Evolutionary conservation across 108 stramenopile genomes (phyloP).

Genomic region (Mayamaea pseudoterrestris): DNA sequence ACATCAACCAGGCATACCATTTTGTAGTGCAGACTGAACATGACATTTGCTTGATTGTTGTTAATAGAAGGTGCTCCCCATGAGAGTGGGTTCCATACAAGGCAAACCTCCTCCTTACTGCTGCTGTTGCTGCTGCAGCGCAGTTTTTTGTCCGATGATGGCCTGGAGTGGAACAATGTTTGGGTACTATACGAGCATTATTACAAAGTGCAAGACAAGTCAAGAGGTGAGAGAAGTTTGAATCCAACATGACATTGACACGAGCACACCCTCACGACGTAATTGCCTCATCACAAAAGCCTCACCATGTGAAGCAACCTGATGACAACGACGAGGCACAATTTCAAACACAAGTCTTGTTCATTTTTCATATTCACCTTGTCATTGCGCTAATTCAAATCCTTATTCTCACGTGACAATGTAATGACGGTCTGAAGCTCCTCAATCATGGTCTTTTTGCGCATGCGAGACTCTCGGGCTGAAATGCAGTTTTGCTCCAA

Average conservation of each 20-base stretch:
- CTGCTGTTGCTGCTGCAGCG: no score
- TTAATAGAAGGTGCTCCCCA: no score
- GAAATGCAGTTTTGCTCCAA: slow-evolving; percentile 86
- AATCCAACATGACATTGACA: background rate
- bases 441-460: slow-evolving; percentile 87
- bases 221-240: background rate
- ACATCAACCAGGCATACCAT: no score
- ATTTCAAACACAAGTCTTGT: slow-evolving; percentile 32
- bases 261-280: background rate
- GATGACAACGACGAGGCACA: background rate
- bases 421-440: slow-evolving; percentile 82
- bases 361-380: slow-evolving; percentile 59
- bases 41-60: no score
- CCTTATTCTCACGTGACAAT: slow-evolving; percentile 71
- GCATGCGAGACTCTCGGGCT: slow-evolving; percentile 73
- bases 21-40: no score
- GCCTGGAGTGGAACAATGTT: slow-evolving; percentile 62
- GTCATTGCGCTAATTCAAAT: slow-evolving; percentile 72
- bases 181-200: slow-evolving; percentile 69
- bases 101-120: no score
- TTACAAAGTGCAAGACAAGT: slow-evolving; percentile 9
- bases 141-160: slow-evolving; percentile 27
- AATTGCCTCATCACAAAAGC: background rate
- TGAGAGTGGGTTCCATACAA: no score
- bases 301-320: background rate